Percentiles rank a stretch among this genome's conserved stretches.
These are phyloP conservation scores for Arthroderma uncinatum DNA, from an alignment of 2,329 filamentous ascomycete species.

Conservation along the genomic window DNA sequence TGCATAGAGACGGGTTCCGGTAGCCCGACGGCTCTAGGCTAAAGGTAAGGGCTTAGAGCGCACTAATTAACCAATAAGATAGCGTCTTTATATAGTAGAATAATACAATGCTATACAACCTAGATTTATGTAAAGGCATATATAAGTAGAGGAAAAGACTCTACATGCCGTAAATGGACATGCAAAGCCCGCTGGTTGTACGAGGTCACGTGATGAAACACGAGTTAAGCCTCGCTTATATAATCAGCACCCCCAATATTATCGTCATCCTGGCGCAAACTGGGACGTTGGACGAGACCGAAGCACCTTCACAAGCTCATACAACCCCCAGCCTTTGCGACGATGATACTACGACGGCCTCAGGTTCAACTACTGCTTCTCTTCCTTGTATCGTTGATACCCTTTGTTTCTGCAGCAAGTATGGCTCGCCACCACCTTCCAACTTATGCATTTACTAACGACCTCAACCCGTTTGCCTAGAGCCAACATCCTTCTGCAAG, in stretches of 20 bases:
- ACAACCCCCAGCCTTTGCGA: neutral
- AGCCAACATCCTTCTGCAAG: slow-evolving; percentile 56
- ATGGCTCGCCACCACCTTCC: slow-evolving; percentile 15
- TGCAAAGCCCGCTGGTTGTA: too few species aligned
- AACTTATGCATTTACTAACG: neutral
- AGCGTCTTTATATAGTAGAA: too few species aligned
- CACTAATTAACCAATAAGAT: neutral
- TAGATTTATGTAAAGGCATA: too few species aligned
- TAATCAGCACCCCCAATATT: too few species aligned
- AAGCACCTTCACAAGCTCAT: neutral
- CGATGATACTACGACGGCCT: slow-evolving; percentile 5
- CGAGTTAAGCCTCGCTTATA: too few species aligned
- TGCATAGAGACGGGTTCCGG: too few species aligned
- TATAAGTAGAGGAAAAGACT: too few species aligned
- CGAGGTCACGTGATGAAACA: too few species aligned
- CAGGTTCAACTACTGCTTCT: slow-evolving; percentile 8
- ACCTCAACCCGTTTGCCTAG: slow-evolving; percentile 16
- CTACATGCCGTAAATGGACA: too few species aligned
- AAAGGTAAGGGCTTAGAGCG: too few species aligned
- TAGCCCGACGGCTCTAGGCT: too few species aligned
- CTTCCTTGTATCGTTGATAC: slow-evolving; percentile 22
- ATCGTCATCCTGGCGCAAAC: neutral
- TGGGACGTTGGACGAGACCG: neutral
- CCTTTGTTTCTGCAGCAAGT: slow-evolving; percentile 28
- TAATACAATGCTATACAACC: too few species aligned